phyloP scores from a whole-genome alignment of 2,329 filamentous ascomycete species.

The Ophiostoma populinum region DNA sequence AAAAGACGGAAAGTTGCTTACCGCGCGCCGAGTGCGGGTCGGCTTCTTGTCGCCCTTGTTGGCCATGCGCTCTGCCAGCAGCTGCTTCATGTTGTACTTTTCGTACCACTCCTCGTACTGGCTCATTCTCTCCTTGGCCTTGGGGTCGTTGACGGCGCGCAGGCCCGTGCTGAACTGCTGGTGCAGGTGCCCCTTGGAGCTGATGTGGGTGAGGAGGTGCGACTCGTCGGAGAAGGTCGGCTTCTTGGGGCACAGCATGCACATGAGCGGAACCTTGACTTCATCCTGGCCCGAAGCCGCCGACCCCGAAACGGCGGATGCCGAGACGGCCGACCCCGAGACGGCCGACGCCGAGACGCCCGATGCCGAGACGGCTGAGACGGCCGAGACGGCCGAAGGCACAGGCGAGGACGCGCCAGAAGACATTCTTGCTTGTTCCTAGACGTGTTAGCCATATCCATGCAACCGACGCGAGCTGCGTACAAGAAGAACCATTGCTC shows the following conservation, averaged over 20 bases:
- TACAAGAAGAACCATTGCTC: too few relatives aligned
- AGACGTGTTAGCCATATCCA: too few relatives aligned
- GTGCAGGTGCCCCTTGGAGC: conserved; percentile 81
- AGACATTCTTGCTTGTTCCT: too few relatives aligned
- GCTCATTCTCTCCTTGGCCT: conserved; percentile 43
- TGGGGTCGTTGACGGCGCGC: conserved; percentile 46
- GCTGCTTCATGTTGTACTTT: conserved; percentile 47
- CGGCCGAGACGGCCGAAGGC: too few relatives aligned
- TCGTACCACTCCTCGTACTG: conserved; percentile 67
- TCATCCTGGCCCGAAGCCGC: too few relatives aligned
- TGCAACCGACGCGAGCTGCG: too few relatives aligned
- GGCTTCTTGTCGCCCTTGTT: conserved; percentile 50
- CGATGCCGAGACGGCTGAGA: not conserved
- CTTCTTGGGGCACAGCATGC: conserved; percentile 65
- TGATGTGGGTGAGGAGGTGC: conserved; percentile 79
- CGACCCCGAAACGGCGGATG: not conserved
- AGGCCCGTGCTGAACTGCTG: conserved; percentile 70
- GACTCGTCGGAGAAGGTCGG: conserved; percentile 79
- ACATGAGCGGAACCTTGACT: conserved; percentile 56
- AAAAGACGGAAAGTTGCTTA: too few relatives aligned
- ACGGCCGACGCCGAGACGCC: conserved; percentile 5
- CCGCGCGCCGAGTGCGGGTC: conserved; percentile 4
- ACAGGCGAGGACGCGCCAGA: too few relatives aligned
- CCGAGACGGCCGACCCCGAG: not conserved
- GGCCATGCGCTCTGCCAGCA: conserved; percentile 63